A percentile compares a stretch with the other conserved stretches of the same genome.
These are phyloP conservation scores for Epichloe elymi DNA, from an alignment of 2,329 filamentous ascomycete species.

Conservation along the genomic window DNA sequence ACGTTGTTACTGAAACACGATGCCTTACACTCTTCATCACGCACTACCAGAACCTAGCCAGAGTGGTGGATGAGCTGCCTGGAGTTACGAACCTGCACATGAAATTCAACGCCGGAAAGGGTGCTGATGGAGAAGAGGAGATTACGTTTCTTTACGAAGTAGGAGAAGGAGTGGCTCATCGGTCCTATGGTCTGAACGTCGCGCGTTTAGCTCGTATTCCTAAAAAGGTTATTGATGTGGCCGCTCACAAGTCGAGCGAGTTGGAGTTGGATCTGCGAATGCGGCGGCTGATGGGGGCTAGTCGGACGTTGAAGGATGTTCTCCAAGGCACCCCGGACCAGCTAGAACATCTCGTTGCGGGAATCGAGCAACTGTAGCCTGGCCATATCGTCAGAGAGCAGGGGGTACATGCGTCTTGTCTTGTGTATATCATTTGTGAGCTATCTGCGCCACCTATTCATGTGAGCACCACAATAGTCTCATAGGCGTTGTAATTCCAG, in stretches of 20 bases:
- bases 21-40: slow-evolving; percentile 92
- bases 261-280: slow-evolving; percentile 61
- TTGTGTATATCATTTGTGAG: slow-evolving; percentile 1
- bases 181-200: slow-evolving; percentile 90
- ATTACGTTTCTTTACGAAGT: slow-evolving; percentile 95
- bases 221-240: slow-evolving; percentile 61
- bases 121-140: slow-evolving; percentile 48
- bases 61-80: slow-evolving; percentile 54
- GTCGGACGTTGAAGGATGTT: slow-evolving; percentile 28
- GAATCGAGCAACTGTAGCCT: slow-evolving; percentile 45
- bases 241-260: slow-evolving; percentile 64
- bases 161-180: slow-evolving; percentile 78
- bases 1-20: slow-evolving; percentile 60
- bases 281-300: slow-evolving; percentile 44
- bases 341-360: slow-evolving; percentile 38
- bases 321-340: slow-evolving; percentile 25
- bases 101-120: slow-evolving; percentile 51
- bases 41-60: slow-evolving; percentile 79
- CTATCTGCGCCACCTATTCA: not conserved
- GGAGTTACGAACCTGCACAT: slow-evolving; percentile 85
- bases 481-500: not conserved
- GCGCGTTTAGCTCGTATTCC: slow-evolving; percentile 76
- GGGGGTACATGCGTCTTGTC: not conserved
- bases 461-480: not conserved
- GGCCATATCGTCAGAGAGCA: not conserved